Conservation (phyloP, 2,329 filamentous ascomycete species). For the Cladophialophora exuberans region DNA sequence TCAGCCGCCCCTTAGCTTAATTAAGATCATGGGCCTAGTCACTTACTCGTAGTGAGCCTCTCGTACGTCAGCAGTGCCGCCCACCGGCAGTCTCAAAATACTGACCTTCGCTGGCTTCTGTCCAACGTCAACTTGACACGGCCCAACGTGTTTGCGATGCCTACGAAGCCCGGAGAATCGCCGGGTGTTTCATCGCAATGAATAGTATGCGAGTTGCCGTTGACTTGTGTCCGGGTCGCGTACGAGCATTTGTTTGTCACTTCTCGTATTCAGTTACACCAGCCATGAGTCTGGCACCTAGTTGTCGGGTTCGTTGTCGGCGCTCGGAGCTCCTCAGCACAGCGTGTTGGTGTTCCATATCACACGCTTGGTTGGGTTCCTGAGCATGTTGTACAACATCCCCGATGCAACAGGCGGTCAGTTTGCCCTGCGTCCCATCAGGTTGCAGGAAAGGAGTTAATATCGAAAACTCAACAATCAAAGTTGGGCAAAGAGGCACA, state of each 20-base stretch:
- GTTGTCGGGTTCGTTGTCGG: background rate
- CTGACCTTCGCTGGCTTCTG: too few species aligned
- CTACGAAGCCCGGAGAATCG: too few species aligned
- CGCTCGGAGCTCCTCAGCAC: background rate
- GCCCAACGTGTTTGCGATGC: too few species aligned
- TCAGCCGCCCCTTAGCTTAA: too few species aligned
- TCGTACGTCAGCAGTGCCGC: too few species aligned
- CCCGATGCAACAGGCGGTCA: background rate
- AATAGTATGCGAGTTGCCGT: background rate
- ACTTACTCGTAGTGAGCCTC: too few species aligned
- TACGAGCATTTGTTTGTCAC: background rate
- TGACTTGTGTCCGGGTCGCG: background rate
- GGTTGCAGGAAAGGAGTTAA: too few species aligned
- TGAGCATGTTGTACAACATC: background rate
- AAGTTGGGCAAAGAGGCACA: too few species aligned
- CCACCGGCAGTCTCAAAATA: too few species aligned
- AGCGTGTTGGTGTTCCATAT: background rate
- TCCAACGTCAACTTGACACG: too few species aligned
- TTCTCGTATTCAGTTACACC: background rate
- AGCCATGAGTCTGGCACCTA: background rate
- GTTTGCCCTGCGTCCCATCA: background rate
- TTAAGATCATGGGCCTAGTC: too few species aligned
- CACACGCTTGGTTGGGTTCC: conserved; percentile 1
- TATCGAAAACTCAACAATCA: too few species aligned
- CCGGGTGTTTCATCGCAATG: background rate